Evolutionary conservation across 495 filamentous ascomycete species (phyloP), one percentile per base, ranked within the genome.

Genomic region (Neurospora sublineolata): DNA sequence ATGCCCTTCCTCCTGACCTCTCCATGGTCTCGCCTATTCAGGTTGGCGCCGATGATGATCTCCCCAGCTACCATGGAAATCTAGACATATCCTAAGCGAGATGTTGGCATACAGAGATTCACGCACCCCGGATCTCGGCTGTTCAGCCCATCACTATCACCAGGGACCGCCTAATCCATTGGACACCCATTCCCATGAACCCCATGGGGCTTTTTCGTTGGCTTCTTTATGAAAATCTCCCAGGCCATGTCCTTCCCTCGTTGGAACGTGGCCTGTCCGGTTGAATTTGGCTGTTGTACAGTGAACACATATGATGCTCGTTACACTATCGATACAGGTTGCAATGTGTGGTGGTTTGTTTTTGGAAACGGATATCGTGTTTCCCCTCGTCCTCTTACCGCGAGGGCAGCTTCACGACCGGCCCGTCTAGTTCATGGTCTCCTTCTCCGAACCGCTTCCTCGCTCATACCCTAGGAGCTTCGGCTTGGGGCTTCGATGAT

Each of bases 381-480:
- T 60, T 60, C 23, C 46, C 46, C 46, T 60, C 46, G 46, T 60
- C 46, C 46, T 60, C 46, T 30, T 60, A 30, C 46, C 23, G 46
- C 46, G 7, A 30, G 46, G 46, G 46, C 23, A 60, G 23, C 46
- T 60, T 60, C 46, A 60, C 12, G 46, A 60, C 46, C 46, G 46
- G 12, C 12, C 46, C 46, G 12, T 30, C 23, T 30, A 2, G 11
- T 30, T 30, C 46, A 60, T 60, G 4, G 46, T 4, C n/a, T 58
- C 23, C 23, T 23, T 52, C 44, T 12, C 9, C 11, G 46, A 27
- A 30, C 12, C 12, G 23, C 46, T 60, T 60, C 46, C 46, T 12
- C 11, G 23, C 23, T 76, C 52, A 80, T 79, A 75, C 52, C 70
- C 72, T 79, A 33, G 71, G 73, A 16, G 72, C 68, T 37, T 74